Evolutionary conservation across 768 basidiomycete genomes (phyloP), one percentile per base, ranked within the genome.

Genomic region (Lactifluus piperatus): DNA sequence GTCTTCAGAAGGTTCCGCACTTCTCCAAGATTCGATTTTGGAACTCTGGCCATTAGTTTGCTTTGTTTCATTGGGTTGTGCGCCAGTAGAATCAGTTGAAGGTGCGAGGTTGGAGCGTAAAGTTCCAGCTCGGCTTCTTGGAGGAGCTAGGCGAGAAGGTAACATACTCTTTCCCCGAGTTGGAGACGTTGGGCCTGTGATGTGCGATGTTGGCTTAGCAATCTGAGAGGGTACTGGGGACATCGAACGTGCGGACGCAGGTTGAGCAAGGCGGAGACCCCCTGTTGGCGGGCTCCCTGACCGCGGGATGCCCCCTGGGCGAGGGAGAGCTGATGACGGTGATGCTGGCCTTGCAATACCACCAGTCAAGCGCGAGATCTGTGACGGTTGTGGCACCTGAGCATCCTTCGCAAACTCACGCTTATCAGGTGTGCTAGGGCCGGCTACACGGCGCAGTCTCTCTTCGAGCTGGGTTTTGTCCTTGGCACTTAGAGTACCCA

Each of bases 391-490:
- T 14, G 77, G 72, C 11, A 73, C 67, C 13, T 74, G 67, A 22
- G 76, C 73, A 22, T 69, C 67, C 63, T 77, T 75, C 63, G 73
- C 73, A 30, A 48, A 47, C 20, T 63, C 51, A 55, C 60, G 51
- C 30, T 70, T 75, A 43, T 69, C 70, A 27, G 77, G 78, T 29
- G 74, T 74, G 64, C 80, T 81, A 32, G 86, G 82, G 6, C 85
- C 86, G 30, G 84, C 76, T n/a, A 91, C 82, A 34, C 91, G 86
- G 47, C 89, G 85, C 29, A 97, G 73, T 8, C 91, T 81, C 68
- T 94, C 94, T 71, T 95, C 93, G 30, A 97, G 79, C 67, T 94
- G 91, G 9, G 91, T 92, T 68, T 89, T 93, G 68, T 94, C 93
- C 70, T 95, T 95, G 5, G 88, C 75, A 46, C 86, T 80, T 29